Base-by-base conservation (phyloP, 768 basidiomycete genomes). In the Mycena galericulata region DNA sequence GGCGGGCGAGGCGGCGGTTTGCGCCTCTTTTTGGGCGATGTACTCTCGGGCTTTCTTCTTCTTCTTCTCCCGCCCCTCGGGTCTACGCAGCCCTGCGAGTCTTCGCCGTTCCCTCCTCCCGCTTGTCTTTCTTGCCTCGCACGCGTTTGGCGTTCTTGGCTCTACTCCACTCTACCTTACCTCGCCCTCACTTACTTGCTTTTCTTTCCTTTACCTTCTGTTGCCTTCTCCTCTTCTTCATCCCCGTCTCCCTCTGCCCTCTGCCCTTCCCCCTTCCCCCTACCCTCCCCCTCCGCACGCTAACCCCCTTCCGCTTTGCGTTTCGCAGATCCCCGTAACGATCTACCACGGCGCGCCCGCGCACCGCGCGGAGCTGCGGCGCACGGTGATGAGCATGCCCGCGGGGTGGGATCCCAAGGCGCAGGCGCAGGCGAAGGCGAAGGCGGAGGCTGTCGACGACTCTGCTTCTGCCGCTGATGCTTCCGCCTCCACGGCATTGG, bases 341-440 rank as follows among this genome's bases (percentile, higher is more conserved):
- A 90, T 95, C 83, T 99, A 99, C 77, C 94, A 98, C 70, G 98
- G 98, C 5, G 84, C 87, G 0, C 94, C 91, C 1, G 87, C 86
- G 0, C 91, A 97, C 64, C 92, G 98, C 26, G 92, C 92, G 0
- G 90, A 93, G 59, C 79, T 98, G 22, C 86, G 97, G 29, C 82
- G 84, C 5, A 92, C 89, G 2, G 80, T 85, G 0, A 87, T 95
- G 83, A 72, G 75, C 5, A 36, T 63, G 14, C 68, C 68, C 8
- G 62, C n/a, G 10, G 62, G 50, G 12, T 69, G 45, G 30, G 17
- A 41, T 40, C 24, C 46, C 76, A n/a, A 17, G 47, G 10, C 47
- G 14, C 17, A 24, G 47, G 22, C 34, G 34, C 34, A 6, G 34
- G 34, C 34, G 34, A 36, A 36, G 34, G 34, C 34, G 34, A 14